Percentiles rank a stretch among this genome's conserved stretches.
Conservation (phyloP, 2,329 filamentous ascomycete species). For the Herpotrichia juniperi region DNA sequence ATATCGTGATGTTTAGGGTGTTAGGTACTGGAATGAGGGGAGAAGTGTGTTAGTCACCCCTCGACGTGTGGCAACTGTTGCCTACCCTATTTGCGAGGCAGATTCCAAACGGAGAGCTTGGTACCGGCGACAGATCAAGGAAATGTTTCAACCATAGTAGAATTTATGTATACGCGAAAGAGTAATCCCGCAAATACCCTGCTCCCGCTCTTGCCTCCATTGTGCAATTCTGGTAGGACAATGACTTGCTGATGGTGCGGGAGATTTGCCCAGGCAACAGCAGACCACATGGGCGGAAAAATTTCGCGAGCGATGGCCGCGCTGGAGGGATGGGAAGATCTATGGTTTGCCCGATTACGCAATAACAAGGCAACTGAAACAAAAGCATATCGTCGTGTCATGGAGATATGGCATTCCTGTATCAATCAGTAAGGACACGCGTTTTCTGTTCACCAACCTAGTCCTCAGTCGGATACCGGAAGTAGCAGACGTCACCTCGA, state of each 20-base stretch:
- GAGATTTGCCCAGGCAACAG: slow-evolving; percentile 12
- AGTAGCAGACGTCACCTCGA: slow-evolving; percentile 6
- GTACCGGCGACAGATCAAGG: no score
- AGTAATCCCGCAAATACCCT: no score
- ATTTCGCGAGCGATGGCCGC: slow-evolving; percentile 1
- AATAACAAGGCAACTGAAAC: slow-evolving; percentile 27
- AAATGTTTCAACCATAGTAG: not conserved
- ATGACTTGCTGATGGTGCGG: slow-evolving; percentile 4
- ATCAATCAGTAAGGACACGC: not conserved
- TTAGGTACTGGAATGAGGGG: not conserved
- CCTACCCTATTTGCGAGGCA: not conserved
- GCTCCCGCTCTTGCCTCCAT: not conserved
- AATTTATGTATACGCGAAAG: no score
- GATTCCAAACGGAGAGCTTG: no score
- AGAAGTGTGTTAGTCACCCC: not conserved
- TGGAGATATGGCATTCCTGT: not conserved
- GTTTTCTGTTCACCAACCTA: slow-evolving; percentile 9
- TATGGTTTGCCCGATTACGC: not conserved
- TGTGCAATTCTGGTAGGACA: slow-evolving; percentile 13
- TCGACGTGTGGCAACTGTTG: not conserved
- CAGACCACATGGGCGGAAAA: slow-evolving; percentile 12
- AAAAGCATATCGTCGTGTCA: not conserved
- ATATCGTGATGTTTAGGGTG: slow-evolving; percentile 1
- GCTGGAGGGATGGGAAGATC: not conserved
- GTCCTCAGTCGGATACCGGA: slow-evolving; percentile 10